phyloP scores from a whole-genome alignment of 495 filamentous ascomycete genomes.

The Zalerion maritima region DNA sequence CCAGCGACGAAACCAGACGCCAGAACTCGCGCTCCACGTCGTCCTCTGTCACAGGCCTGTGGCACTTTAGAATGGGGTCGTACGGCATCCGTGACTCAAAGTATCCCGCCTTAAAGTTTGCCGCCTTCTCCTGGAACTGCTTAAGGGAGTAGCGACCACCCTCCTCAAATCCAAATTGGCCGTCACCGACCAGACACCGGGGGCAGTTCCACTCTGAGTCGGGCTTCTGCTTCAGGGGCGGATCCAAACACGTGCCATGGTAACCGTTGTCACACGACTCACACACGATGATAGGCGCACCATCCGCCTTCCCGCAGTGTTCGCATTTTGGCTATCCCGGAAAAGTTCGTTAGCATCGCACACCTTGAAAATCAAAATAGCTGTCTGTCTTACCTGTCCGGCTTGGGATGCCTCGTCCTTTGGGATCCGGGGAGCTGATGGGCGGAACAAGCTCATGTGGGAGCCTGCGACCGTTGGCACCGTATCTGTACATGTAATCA shows the following conservation, averaged over 20 bases:
- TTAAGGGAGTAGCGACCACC: constrained; percentile 89
- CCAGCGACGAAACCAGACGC: constrained; percentile 80
- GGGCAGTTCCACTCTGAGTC: constrained; percentile 96
- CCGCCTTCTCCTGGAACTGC: constrained; percentile 93
- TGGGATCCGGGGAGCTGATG: constrained; percentile 55
- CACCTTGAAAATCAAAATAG: neutral
- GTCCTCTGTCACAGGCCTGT: constrained; percentile 74
- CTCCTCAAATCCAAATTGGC: constrained; percentile 96
- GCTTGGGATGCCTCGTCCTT: constrained; percentile 51
- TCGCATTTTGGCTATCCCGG: constrained; percentile 58
- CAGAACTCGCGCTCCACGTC: constrained; percentile 97
- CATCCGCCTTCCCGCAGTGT: constrained; percentile 72
- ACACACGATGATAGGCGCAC: constrained; percentile 52
- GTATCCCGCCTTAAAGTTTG: constrained; percentile 84
- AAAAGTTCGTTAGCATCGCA: neutral
- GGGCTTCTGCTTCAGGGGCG: constrained; percentile 59
- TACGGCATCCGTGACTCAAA: constrained; percentile 85
- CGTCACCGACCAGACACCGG: constrained; percentile 86
- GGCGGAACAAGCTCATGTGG: constrained; percentile 88
- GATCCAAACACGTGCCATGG: constrained; percentile 79
- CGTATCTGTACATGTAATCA: constrained; percentile 62
- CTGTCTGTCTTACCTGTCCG: constrained; percentile 52
- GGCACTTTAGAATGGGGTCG: constrained; percentile 68
- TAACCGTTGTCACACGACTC: constrained; percentile 87
- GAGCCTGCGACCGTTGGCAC: constrained; percentile 86